Evolutionary conservation across 2,329 filamentous ascomycete species (phyloP).

Genomic region (Albifimbria verrucaria): DNA sequence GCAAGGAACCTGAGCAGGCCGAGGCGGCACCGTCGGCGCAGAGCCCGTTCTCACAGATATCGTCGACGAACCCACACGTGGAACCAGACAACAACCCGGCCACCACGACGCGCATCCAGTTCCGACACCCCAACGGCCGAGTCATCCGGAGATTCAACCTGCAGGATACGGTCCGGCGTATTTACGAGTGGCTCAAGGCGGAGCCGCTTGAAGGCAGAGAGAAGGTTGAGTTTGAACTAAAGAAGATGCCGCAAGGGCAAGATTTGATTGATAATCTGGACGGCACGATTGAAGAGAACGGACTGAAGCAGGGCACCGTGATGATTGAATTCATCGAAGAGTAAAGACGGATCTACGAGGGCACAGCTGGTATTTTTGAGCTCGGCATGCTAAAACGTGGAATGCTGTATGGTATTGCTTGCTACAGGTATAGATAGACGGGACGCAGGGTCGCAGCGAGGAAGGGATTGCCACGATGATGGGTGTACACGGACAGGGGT

Average conservation of each 20-base stretch:
- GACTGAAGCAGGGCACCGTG: slow-evolving; percentile 87
- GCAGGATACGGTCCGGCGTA: slow-evolving; percentile 70
- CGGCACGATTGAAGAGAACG: slow-evolving; percentile 72
- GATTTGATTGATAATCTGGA: slow-evolving; percentile 78
- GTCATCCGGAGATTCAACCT: slow-evolving; percentile 83
- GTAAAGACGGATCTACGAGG: too few relatives aligned
- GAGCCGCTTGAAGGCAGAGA: slow-evolving; percentile 77
- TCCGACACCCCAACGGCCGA: slow-evolving; percentile 79
- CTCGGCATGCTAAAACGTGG: too few relatives aligned
- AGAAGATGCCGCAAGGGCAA: slow-evolving; percentile 71
- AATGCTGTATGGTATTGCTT: neutral
- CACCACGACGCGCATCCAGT: slow-evolving; percentile 84
- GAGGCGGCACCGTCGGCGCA: slow-evolving; percentile 24
- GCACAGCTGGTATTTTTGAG: too few relatives aligned
- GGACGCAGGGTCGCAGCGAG: neutral
- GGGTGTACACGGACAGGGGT: too few relatives aligned
- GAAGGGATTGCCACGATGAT: neutral
- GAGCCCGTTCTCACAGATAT: slow-evolving; percentile 65
- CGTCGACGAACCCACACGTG: slow-evolving; percentile 66
- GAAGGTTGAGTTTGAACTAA: slow-evolving; percentile 80
- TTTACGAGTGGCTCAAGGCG: slow-evolving; percentile 97
- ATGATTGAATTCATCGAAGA: slow-evolving; percentile 88
- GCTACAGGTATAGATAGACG: neutral
- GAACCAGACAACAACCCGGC: slow-evolving; percentile 73
- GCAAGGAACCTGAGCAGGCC: slow-evolving; percentile 42